Conservation (phyloP, 2,329 filamentous ascomycete genomes). For the Sporothrix phasma region DNA sequence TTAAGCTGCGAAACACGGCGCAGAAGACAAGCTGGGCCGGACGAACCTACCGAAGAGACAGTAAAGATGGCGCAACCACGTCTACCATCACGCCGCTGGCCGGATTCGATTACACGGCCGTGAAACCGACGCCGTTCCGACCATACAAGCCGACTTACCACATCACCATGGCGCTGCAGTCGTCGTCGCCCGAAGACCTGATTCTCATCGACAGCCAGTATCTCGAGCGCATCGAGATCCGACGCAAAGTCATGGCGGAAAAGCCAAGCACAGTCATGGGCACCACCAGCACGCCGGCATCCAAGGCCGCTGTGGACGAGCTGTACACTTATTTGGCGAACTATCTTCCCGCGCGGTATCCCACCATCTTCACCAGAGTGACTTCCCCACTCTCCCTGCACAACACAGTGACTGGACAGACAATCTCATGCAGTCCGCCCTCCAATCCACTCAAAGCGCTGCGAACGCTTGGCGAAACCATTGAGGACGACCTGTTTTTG, state of each 20-base stretch:
- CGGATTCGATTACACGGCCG: slow-evolving; percentile 32
- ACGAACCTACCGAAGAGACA: neutral
- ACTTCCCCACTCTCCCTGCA: slow-evolving; percentile 19
- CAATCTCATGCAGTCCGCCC: slow-evolving; percentile 24
- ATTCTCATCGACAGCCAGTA: slow-evolving; percentile 45
- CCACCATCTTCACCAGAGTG: slow-evolving; percentile 33
- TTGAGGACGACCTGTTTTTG: slow-evolving; percentile 47
- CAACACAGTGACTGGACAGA: slow-evolving; percentile 32
- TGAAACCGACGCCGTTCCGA: slow-evolving; percentile 31
- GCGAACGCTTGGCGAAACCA: slow-evolving; percentile 30
- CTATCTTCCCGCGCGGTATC: slow-evolving; percentile 12
- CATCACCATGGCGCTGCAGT: slow-evolving; percentile 43
- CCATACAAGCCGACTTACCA: slow-evolving; percentile 44
- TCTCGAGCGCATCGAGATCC: slow-evolving; percentile 32
- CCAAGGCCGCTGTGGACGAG: slow-evolving; percentile 30
- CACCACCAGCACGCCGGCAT: slow-evolving; percentile 18
- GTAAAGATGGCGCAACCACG: neutral
- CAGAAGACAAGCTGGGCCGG: neutral
- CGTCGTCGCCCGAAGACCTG: slow-evolving; percentile 37
- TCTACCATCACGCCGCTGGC: neutral
- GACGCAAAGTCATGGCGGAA: slow-evolving; percentile 30
- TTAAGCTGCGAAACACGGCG: neutral
- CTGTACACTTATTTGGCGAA: slow-evolving; percentile 8
- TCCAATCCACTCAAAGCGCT: slow-evolving; percentile 23
- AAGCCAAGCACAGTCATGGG: slow-evolving; percentile 33